Percentiles rank a stretch among this genome's conserved stretches.
Evolutionary conservation across 768 basidiomycete species (phyloP).

Genomic region (Lactifluus subvellereus): DNA sequence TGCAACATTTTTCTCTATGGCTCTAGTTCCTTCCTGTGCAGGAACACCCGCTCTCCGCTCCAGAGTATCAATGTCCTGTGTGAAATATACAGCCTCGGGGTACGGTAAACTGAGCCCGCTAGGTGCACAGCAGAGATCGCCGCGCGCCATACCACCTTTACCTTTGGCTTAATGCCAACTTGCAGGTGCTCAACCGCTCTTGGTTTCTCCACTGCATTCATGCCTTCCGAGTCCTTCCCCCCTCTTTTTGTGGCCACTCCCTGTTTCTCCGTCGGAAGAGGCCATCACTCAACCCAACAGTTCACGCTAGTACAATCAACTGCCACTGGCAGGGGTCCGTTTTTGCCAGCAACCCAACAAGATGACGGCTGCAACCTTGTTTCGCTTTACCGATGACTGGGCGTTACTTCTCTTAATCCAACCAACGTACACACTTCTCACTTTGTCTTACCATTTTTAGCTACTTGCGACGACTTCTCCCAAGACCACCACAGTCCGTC

Average conservation of each 20-base stretch:
- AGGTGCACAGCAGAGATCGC: too few relatives aligned
- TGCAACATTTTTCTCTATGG: too few relatives aligned
- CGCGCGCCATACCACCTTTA: too few relatives aligned
- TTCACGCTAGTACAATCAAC: conserved; percentile 19
- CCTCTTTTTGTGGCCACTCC: background rate
- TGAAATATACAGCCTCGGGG: too few relatives aligned
- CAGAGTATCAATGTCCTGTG: too few relatives aligned
- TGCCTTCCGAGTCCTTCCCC: too few relatives aligned
- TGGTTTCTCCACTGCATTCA: too few relatives aligned
- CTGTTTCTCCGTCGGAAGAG: conserved; percentile 19
- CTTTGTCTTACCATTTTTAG: conserved; percentile 10
- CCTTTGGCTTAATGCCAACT: too few relatives aligned
- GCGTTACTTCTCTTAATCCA: conserved; percentile 2
- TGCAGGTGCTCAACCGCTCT: too few relatives aligned
- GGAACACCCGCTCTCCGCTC: too few relatives aligned
- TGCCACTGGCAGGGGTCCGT: conserved; percentile 18
- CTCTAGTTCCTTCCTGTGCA: too few relatives aligned
- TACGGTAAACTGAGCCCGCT: too few relatives aligned
- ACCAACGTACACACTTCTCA: background rate
- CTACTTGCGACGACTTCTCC: conserved; percentile 13
- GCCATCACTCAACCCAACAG: conserved; percentile 12
- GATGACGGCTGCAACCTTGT: conserved; percentile 22
- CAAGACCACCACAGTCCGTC: conserved; percentile 21
- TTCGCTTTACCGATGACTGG: conserved; percentile 19
- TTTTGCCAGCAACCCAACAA: conserved; percentile 20